Base-by-base conservation (phyloP, 768 basidiomycete species). In the Goffeauzyma gilvescens region DNA sequence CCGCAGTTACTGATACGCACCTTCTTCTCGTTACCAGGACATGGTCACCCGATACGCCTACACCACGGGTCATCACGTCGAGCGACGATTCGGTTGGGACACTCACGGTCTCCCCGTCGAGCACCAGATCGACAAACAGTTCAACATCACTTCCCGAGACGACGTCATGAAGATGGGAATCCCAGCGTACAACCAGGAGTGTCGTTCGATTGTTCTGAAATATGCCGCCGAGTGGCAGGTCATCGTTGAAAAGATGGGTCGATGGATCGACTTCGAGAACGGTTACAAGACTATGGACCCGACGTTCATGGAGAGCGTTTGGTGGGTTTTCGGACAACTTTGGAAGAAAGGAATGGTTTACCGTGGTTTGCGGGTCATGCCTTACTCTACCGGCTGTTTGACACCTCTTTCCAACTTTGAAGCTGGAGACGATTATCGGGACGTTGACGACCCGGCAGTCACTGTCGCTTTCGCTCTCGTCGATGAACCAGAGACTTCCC, bases 181-280 rank as follows among this genome's bases (percentile, higher is more conserved):
- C 65, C 84, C 80, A 67, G 81, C 80, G 55, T 98, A 98, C 72
- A 98, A 98, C 63, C 85, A 75, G 5, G 87, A 95, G 63, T 98
- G 93, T 59, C 76, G 90, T 25, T 75, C 76, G 47, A 96, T 96
- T 60, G 90, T 96, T 55, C 95, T 98, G 89, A 74, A 86, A 38
- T 96, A 96, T 63, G 72, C 89, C 2, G 72, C 75, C 6, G 89
- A 96, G 59, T 98, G 93, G 93, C 77, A 87, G 37, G 59, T 68
- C 26, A 96, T 89, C 4, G 90, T 98, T 41, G 89, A 93, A 65
- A 76, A 93, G 50, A 89, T 96, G 80, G 93, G 90, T 25, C 77
- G 93, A 50, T 98, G 93, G 93, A 96, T 98, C 67, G 93, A 98
- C 66, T 98, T 98, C 55, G 93, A 98, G 65, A 83, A 95, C 54